These are phyloP conservation scores for Pleurozium schreberi DNA, from an alignment of 225 moss, liverwort and hornwort genomes.

Conservation along the genomic window DNA sequence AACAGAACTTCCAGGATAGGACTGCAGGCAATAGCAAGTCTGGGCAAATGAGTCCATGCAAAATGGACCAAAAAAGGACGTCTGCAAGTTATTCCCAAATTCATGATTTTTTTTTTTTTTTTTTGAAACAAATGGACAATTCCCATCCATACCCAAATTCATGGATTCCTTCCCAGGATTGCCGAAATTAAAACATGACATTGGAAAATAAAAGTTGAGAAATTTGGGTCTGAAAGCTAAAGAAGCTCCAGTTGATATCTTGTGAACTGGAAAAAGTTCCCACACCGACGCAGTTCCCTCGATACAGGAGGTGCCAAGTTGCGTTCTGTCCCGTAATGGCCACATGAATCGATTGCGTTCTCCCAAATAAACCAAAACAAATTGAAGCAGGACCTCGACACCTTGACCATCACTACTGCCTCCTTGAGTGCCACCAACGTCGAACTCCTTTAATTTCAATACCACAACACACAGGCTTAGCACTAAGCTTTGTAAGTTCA, in stretches of 20 bases:
- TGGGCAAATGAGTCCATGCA: too few relatives aligned
- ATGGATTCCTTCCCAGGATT: too few relatives aligned
- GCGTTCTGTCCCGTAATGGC: background rate
- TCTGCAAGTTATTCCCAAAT: too few relatives aligned
- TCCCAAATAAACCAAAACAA: background rate
- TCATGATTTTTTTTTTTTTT: too few relatives aligned
- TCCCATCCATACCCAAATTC: too few relatives aligned
- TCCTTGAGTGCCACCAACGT: constrained; percentile 62
- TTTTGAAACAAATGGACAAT: too few relatives aligned
- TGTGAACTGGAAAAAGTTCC: background rate
- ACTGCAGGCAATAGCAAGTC: too few relatives aligned
- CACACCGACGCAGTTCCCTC: background rate
- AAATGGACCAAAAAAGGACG: too few relatives aligned
- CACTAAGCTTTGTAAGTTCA: background rate
- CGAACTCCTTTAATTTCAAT: constrained; percentile 43
- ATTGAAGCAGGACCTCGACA: background rate
- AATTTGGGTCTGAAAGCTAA: background rate
- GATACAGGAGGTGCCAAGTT: background rate
- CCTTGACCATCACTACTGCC: constrained; percentile 20
- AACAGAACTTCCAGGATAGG: too few relatives aligned
- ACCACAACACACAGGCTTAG: constrained; percentile 21
- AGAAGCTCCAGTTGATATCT: background rate
- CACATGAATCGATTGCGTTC: background rate
- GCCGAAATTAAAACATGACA: too few relatives aligned
- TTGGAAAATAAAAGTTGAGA: too few relatives aligned